Base-by-base conservation (phyloP, 2,329 filamentous ascomycete species). In the Epicoccum nigrum region DNA sequence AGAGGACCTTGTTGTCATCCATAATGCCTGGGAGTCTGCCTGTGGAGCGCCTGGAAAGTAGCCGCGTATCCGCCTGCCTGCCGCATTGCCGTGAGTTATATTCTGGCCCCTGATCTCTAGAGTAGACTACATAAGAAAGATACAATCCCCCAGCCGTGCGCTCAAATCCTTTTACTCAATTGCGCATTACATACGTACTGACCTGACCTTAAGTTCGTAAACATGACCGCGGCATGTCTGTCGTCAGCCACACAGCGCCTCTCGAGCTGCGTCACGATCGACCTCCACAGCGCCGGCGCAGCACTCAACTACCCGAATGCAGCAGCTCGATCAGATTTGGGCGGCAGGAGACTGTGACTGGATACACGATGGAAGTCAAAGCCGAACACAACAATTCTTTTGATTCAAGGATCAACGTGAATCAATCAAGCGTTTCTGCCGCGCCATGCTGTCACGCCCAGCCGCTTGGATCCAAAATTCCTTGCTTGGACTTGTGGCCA, bases 401-500 rank as follows among this genome's bases (percentile, higher is more conserved):
- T 52, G 38, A 47, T 52, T 47, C 49, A 21, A 46, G 43, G 43
- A 52, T 43, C 38, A 34, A 43, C 34, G 32, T 15, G 19, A 38
- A 23, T 49, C 39, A 56, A 48, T 59, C 52, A 63, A 64, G 62
- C 59, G 41, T 62, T 63, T 32, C 12, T 32, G 53, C 47, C 49
- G 49, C 30, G 55, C 40, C 42, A 45, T 51, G 43, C 15, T 47
- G 47, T 55, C 52, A 54, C 48, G 55, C 55, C 58, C 55, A 58
- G 58, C 39, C 42, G 30, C 45, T 48, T 38, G 27, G 31, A 31
- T n/a, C 11, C 39, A 11, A 4, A n/a, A 25, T 48, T 48, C 40
- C 50, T 48, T 54, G 50, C 45, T 48, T 48, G 34, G 35, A 9
- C 12, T 5, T 7, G 12, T 28, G 45, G 50, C 50, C 45, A 54